These are phyloP conservation scores for Alternaria sp. DNA, from an alignment of 2,329 filamentous ascomycete genomes.

Conservation along the genomic window DNA sequence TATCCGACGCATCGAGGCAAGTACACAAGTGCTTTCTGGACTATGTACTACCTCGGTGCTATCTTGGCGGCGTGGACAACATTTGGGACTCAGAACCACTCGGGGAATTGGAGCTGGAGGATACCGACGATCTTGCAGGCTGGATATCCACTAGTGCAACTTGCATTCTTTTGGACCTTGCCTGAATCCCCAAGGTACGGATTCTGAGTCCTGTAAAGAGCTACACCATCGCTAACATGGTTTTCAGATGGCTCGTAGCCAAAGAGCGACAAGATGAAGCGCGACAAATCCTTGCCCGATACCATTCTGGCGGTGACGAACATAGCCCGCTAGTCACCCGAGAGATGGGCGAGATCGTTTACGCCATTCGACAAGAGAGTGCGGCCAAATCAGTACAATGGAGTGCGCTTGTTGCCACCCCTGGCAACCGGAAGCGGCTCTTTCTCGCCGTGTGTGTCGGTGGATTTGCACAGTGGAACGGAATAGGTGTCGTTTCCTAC, in stretches of 20 bases:
- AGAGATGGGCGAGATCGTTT: conserved; percentile 9
- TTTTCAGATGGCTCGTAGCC: conserved; percentile 35
- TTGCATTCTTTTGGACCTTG: background rate
- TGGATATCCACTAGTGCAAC: conserved; percentile 39
- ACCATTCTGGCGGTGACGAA: conserved; percentile 56
- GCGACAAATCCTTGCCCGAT: conserved; percentile 58
- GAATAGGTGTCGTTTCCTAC: background rate
- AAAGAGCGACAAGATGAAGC: conserved; percentile 56
- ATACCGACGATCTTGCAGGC: conserved; percentile 62
- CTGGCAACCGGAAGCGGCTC: background rate
- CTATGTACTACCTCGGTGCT: conserved; percentile 39
- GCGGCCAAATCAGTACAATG: conserved; percentile 3
- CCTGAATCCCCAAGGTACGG: background rate
- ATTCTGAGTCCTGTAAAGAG: accelerated
- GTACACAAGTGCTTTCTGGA: conserved; percentile 61
- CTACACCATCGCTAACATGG: background rate
- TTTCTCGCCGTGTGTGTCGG: background rate
- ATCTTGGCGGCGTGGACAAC: conserved; percentile 29
- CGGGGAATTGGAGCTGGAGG: conserved; percentile 57
- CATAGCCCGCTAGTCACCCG: background rate
- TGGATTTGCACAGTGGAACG: background rate
- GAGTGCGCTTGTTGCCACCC: conserved; percentile 3
- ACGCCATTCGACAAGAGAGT: conserved; percentile 3
- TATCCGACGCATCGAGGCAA: conserved; percentile 65
- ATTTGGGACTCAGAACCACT: conserved; percentile 34